Conservation (phyloP, 2,329 filamentous ascomycete species). For the Colletotrichum sp. region DNA sequence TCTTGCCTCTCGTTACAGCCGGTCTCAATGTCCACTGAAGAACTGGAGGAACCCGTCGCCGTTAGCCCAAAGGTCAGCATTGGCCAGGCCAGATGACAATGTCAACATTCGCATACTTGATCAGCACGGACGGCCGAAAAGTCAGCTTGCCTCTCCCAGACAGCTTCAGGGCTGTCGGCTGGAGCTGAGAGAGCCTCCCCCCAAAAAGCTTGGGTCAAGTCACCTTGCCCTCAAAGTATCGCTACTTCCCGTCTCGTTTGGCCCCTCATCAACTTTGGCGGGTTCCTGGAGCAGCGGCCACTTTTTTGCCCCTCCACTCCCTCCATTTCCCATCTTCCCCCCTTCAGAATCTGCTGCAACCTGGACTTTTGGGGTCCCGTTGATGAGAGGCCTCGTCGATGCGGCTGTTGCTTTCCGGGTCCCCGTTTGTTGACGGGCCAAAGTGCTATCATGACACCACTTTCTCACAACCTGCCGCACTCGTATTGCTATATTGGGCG, state of each 20-base stretch:
- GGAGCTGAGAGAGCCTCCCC: background rate
- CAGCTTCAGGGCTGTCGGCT: background rate
- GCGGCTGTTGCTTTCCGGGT: constrained; percentile 7
- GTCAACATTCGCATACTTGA: background rate
- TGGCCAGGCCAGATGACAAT: background rate
- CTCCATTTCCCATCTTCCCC: constrained; percentile 2
- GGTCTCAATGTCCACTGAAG: background rate
- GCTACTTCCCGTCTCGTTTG: background rate
- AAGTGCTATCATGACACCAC: constrained; percentile 14
- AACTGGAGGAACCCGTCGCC: constrained; percentile 4
- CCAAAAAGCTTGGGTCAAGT: constrained; percentile 9
- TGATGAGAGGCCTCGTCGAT: background rate
- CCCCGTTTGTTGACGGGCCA: constrained; percentile 2
- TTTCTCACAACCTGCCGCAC: background rate
- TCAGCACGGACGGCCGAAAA: background rate
- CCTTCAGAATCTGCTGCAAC: background rate
- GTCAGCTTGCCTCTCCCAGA: background rate
- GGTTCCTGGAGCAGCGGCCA: constrained; percentile 12
- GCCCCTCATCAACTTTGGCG: constrained; percentile 1
- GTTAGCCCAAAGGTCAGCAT: constrained; percentile 5
- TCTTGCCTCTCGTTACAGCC: background rate
- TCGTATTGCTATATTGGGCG: background rate
- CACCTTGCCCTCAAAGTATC: background rate
- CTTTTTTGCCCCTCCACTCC: constrained; percentile 10
- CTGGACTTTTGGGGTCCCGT: background rate